Conservation (phyloP, 208 protist genomes). For the Wallacemonas sp. region DNA sequence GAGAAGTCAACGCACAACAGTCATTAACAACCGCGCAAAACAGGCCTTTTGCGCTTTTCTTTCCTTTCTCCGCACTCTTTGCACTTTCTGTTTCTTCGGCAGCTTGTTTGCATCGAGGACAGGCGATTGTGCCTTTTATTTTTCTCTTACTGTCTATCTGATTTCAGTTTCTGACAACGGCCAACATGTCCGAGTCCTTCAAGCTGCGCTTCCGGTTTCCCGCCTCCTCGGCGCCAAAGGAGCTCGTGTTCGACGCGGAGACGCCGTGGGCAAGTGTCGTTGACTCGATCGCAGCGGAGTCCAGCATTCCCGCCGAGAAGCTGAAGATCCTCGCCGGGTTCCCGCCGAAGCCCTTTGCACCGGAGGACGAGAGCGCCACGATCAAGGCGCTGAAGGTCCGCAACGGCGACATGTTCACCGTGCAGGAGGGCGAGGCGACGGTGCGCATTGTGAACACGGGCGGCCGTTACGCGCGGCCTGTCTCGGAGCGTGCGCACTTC, state of each 20-base stretch:
- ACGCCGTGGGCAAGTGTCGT: constrained; percentile 44
- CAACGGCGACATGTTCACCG: constrained; percentile 67
- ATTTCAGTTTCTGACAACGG: too few relatives aligned
- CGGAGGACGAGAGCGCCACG: constrained; percentile 26
- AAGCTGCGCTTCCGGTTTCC: constrained; percentile 74
- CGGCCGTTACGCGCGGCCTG: constrained; percentile 80
- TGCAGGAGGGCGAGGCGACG: constrained; percentile 76
- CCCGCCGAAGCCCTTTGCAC: constrained; percentile 72
- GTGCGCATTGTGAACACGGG: constrained; percentile 58
- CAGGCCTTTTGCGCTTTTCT: too few relatives aligned
- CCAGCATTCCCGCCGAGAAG: constrained; percentile 36
- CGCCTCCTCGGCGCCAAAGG: constrained; percentile 33
- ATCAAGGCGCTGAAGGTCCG: constrained; percentile 43
- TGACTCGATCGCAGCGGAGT: constrained; percentile 30
- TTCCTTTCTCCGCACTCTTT: too few relatives aligned
- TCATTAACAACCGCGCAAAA: too few relatives aligned
- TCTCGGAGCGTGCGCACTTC: constrained; percentile 76
- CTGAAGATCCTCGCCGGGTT: constrained; percentile 75
- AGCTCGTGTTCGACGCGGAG: constrained; percentile 46
- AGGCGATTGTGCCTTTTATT: too few relatives aligned
- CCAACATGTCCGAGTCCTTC: constrained; percentile 26
- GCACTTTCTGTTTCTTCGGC: too few relatives aligned
- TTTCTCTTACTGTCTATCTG: too few relatives aligned
- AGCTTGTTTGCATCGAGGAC: too few relatives aligned
- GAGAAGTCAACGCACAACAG: too few relatives aligned